These are phyloP conservation scores for Conoideocrella luteorostrata DNA, from an alignment of 2,329 filamentous ascomycete genomes.

Conservation along the genomic window DNA sequence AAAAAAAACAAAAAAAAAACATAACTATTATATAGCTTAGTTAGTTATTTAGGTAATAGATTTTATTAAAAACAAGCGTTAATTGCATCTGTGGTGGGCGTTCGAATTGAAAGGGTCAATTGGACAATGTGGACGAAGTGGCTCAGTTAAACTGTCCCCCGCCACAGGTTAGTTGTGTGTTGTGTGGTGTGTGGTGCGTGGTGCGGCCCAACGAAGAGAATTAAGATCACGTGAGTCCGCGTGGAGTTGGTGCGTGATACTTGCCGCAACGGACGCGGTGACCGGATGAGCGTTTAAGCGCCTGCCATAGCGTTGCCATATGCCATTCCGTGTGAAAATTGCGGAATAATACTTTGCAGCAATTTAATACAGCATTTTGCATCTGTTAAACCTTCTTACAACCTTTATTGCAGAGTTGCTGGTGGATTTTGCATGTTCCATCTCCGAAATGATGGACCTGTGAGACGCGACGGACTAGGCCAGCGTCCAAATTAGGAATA, in stretches of 20 bases:
- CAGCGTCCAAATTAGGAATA: not conserved
- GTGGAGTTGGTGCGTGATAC: constrained; percentile 1
- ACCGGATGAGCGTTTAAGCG: not conserved
- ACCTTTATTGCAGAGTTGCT: not conserved
- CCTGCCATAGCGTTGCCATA: not conserved
- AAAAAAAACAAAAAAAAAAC: not conserved
- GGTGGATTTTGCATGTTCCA: not conserved
- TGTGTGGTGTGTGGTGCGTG: too few relatives aligned
- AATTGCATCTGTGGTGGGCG: too few relatives aligned
- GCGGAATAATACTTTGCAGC: too few relatives aligned
- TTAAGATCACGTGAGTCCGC: constrained; percentile 5
- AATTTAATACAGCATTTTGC: not conserved
- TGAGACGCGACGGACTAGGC: constrained; percentile 8
- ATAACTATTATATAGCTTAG: not conserved
- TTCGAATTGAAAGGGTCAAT: too few relatives aligned
- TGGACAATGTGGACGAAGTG: too few relatives aligned
- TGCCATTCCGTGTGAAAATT: too few relatives aligned
- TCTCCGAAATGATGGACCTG: not conserved
- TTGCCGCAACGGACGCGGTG: not conserved
- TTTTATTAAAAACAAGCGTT: too few relatives aligned
- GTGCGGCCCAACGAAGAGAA: too few relatives aligned
- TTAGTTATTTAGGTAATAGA: too few relatives aligned
- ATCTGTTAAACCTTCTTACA: not conserved
- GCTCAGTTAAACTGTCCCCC: too few relatives aligned
- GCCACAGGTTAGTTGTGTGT: too few relatives aligned